Percentiles rank a stretch among this genome's conserved stretches.
These are phyloP conservation scores for Circinella minor DNA, from an alignment of 371 early-diverging fungal species.

Conservation along the genomic window DNA sequence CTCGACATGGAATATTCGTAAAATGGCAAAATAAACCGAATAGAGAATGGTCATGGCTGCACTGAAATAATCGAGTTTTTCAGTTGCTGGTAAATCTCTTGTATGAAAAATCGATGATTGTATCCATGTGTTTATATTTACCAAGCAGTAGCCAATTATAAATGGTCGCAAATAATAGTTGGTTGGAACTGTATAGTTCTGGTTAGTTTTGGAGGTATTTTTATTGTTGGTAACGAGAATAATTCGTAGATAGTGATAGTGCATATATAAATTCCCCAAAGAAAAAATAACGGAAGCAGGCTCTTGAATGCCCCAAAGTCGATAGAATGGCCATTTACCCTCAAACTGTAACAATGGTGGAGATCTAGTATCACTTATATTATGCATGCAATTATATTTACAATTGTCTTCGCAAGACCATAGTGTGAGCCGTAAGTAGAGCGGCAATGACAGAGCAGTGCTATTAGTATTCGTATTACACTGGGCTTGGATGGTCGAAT, in stretches of 20 bases:
- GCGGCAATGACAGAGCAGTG: neutral
- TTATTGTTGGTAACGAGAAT: slow-evolving; percentile 25
- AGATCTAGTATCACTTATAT: neutral
- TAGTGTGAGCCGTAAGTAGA: neutral
- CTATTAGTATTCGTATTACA: neutral
- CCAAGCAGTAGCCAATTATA: slow-evolving; percentile 57
- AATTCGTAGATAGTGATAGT: slow-evolving; percentile 56
- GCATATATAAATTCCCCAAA: slow-evolving; percentile 80
- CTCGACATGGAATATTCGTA: slow-evolving; percentile 59
- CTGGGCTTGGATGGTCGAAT: neutral
- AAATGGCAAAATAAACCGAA: slow-evolving; percentile 57
- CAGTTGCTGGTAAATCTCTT: slow-evolving; percentile 84
- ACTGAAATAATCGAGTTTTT: slow-evolving; percentile 94
- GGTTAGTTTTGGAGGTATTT: too few relatives aligned
- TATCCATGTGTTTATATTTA: slow-evolving; percentile 86
- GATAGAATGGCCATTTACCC: slow-evolving; percentile 84
- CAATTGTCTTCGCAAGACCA: slow-evolving; percentile 15
- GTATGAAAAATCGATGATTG: slow-evolving; percentile 93
- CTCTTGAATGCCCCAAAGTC: slow-evolving; percentile 92
- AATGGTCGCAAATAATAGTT: slow-evolving; percentile 59
- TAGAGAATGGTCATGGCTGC: slow-evolving; percentile 82
- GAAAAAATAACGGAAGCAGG: slow-evolving; percentile 92
- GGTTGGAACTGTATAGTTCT: slow-evolving; percentile 31
- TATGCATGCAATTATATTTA: slow-evolving; percentile 17
- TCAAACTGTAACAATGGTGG: slow-evolving; percentile 11